Evolutionary conservation across 2,329 filamentous ascomycete species (phyloP).

Genomic region (Didymella sp.): DNA sequence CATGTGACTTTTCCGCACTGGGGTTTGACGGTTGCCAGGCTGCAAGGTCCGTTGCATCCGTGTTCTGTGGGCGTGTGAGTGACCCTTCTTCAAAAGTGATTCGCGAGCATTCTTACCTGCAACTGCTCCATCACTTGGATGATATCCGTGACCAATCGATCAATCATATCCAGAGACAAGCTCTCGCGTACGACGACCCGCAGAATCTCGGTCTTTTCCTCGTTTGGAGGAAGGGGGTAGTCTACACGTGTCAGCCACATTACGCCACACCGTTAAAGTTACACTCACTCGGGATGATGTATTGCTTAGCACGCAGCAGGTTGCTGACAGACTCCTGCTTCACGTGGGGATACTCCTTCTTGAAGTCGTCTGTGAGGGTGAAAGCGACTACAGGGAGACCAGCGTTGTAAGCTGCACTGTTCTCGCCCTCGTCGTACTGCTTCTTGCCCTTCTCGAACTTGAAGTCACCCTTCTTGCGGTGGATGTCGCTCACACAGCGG

Average conservation of each 20-base stretch:
- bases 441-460: constrained; percentile 53
- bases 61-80: constrained; percentile 37
- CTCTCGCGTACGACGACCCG: constrained; percentile 71
- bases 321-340: constrained; percentile 70
- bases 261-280: constrained; percentile 7
- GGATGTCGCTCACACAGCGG: constrained; percentile 65
- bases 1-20: constrained; percentile 54
- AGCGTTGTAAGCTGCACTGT: constrained; percentile 65
- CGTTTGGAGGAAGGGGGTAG: constrained; percentile 69
- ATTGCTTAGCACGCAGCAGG: constrained; percentile 69
- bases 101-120: constrained; percentile 48
- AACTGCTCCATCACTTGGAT: constrained; percentile 66
- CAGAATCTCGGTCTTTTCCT: constrained; percentile 69
- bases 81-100: too few species aligned
- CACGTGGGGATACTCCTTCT: constrained; percentile 65
- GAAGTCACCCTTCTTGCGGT: constrained; percentile 61
- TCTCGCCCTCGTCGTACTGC: constrained; percentile 57
- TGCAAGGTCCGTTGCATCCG: constrained; percentile 60
- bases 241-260: constrained; percentile 49
- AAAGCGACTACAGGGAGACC: constrained; percentile 75
- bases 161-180: constrained; percentile 72
- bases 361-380: constrained; percentile 65
- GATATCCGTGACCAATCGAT: constrained; percentile 68
- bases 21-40: constrained; percentile 54
- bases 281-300: constrained; percentile 69